Evolutionary conservation across 176 grass and related monocot genomes (phyloP), one percentile per base, ranked within the genome.

Genomic region (Carex cristatella): DNA sequence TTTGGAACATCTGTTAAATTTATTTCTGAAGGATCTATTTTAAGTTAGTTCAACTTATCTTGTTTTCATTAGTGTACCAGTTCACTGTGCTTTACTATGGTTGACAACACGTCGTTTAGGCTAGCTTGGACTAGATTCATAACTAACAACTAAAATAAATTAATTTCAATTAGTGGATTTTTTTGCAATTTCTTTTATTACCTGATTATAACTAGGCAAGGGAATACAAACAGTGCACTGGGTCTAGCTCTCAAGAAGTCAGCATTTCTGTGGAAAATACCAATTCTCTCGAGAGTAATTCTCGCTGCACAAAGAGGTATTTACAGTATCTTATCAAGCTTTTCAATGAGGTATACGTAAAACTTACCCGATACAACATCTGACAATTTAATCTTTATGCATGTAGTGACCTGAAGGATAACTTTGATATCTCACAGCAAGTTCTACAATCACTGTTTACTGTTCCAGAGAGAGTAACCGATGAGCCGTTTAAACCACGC

Each of bases 391-490:
- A 51, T 64, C 38, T 83, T 44, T 48, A 19, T 63, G 56, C 65
- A 69, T n/a, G 55, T 81, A 51, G 65, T 84, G 18, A 79, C 28
- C 57, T 14, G 35, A 72, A 82, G 72, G 55, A 66, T 73, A 86
- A 85, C 42, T 64, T 61, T 79, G 85, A 87, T 91, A 63, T 86
- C 83, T 86, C 88, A 63, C 87, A 74, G 56, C 92, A 98, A 72
- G 70, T 98, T 69, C 32, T 98, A 75, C 85, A 89, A 83, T 87
- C 93, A 76, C 82, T 98, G 28, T 98, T 98, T 83, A 89, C 83
- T 83, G 85, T 91, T 85, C 91, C 93, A 77, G 93, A 89, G 65
- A 95, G 89, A 84, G 80, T 57, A 23, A 91, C 88, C 56, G 90
- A 90, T 37, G 88, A 92, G 85, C 86, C 85, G 70, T 86, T 87